Evolutionary conservation across 2,329 filamentous ascomycete genomes (phyloP).

Genomic region (Fusarium coffeatum): DNA sequence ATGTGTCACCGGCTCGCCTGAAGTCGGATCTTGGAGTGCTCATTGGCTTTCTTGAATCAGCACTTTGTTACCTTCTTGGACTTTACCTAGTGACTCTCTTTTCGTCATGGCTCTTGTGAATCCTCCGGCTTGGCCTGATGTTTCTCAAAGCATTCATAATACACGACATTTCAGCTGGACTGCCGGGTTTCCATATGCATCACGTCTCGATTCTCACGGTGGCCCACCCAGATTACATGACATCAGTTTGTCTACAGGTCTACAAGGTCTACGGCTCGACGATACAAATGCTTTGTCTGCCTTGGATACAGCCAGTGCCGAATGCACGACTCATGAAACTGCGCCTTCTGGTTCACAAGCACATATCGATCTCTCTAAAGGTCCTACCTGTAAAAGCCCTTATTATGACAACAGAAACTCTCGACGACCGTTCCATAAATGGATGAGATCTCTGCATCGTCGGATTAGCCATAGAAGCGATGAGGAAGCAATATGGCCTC

Average conservation of each 20-base stretch:
- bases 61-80: constrained; percentile 51
- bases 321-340: constrained; percentile 5
- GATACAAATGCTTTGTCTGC: constrained; percentile 52
- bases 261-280: constrained; percentile 44
- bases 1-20: constrained; percentile 54
- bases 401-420: constrained; percentile 22
- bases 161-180: constrained; percentile 55
- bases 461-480: constrained; percentile 60
- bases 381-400: constrained; percentile 15
- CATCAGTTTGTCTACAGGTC: constrained; percentile 47
- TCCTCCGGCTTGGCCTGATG: constrained; percentile 49
- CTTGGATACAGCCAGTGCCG: constrained; percentile 53
- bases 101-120: constrained; percentile 52
- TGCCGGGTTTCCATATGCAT: constrained; percentile 20
- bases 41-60: constrained; percentile 59
- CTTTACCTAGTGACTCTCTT: constrained; percentile 44
- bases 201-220: constrained; percentile 4
- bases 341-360: constrained; percentile 40
- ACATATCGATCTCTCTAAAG: constrained; percentile 40
- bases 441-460: constrained; percentile 77
- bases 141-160: constrained; percentile 54
- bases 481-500: constrained; percentile 39
- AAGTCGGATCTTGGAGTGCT: constrained; percentile 47
- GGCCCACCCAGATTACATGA: constrained; percentile 44
- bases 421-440: constrained; percentile 72